phyloP scores from a whole-genome alignment of 1,284 basidiomycete genomes.

The Ganoderma sinense region DNA sequence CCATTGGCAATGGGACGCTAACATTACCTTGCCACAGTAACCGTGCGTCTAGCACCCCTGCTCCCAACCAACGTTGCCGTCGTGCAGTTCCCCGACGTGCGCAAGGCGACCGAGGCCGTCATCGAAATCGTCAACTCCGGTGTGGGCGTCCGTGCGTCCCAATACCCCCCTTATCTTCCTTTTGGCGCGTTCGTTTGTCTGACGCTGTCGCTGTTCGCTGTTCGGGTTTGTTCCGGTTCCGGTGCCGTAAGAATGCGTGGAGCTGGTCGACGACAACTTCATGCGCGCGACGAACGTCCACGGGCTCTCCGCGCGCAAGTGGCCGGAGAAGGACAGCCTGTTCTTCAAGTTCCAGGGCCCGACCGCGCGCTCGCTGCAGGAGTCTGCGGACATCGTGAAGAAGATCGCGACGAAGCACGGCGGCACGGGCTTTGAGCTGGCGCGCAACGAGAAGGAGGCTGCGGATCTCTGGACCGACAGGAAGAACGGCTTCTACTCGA shows the following conservation, averaged over 20 bases:
- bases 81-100: slow-evolving; percentile 73
- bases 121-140: slow-evolving; percentile 79
- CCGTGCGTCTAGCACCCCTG: slow-evolving; percentile 81
- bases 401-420: slow-evolving; percentile 70
- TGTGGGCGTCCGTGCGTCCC: slow-evolving; percentile 46
- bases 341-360: slow-evolving; percentile 92
- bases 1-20: background rate
- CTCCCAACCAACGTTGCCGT: slow-evolving; percentile 80
- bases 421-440: slow-evolving; percentile 75
- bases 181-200: background rate
- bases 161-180: background rate
- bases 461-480: slow-evolving; percentile 85
- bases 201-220: background rate
- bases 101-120: slow-evolving; percentile 76
- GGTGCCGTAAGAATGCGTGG: slow-evolving; percentile 69
- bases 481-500: slow-evolving; percentile 84
- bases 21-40: slow-evolving; percentile 53
- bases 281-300: slow-evolving; percentile 76
- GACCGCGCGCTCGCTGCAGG: slow-evolving; percentile 63
- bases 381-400: slow-evolving; percentile 68
- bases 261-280: slow-evolving; percentile 77
- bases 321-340: slow-evolving; percentile 76
- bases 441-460: slow-evolving; percentile 73
- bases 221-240: too few relatives aligned
- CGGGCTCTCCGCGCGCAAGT: slow-evolving; percentile 64